Base-by-base conservation (phyloP, 2,329 filamentous ascomycete species). In the Ophiostoma montium region DNA sequence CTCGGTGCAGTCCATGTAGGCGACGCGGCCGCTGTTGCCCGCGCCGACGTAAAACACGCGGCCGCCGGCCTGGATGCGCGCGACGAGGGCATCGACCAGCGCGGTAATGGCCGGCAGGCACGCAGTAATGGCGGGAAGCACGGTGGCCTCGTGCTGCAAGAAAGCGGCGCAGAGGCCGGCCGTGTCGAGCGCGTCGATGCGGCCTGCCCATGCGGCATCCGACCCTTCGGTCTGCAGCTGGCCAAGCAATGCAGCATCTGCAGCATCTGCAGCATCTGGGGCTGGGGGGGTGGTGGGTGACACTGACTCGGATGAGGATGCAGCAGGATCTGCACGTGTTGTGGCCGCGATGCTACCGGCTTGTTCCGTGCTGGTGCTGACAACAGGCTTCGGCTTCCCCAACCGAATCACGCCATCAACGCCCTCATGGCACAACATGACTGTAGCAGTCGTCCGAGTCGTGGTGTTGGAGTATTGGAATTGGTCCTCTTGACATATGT, bases 1-100 rank as follows among this genome's bases (percentile, higher is more conserved):
- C 48, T 69, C 67, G 2, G 65, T 66, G 16, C 64, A 62, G 54
- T 69, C 66, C 35, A 68, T 51, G 16, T 43, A 32, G 15, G 49
- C 51, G 54, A 51, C 67, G 63, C 67, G 64, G 47, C 67, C 65
- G 52, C 67, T 70, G 5, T 66, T 69, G 11, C 67, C 65, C 5
- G 67, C 67, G 15, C 67, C 66, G 18, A 67, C 62, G 53, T 66
- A 65, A 10, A 63, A 50, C 42, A 66, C 57, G 48, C 64, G 56
- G 13, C 65, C 65, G 13, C 64, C 62, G 11, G 49, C 53, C 30
- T 57, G 57, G 11, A 66, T 58, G 5, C 63, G 60, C 10, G 51
- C 52, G 10, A 58, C 54, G 10, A 66, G 35, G 3, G 56, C 56
- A 48, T 66, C 63, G 33, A 66, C 63, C 3, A 62, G 61, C 7